Base-by-base conservation (phyloP, 2,329 filamentous ascomycete genomes). In the Tolypocladium sp. region DNA sequence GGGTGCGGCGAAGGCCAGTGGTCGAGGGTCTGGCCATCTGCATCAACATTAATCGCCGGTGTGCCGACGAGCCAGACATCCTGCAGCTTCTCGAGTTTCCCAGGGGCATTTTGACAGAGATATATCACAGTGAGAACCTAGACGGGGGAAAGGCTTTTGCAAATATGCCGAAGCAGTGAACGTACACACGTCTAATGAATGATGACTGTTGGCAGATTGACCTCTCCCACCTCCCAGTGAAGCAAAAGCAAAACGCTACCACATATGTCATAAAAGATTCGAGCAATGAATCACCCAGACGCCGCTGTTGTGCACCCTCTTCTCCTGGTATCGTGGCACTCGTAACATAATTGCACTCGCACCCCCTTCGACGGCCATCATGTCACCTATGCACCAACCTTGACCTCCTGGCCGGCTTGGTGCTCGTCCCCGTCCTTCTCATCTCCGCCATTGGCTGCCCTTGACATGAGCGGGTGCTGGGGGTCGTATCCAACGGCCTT, bases 401-500 rank as follows among this genome's bases (percentile, higher is more conserved):
- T 46, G 40, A 58, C 59, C 30, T 53, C 57, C 10, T 55, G 49
- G 17, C 59, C 58, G 4, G 30, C 35, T 8, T 49, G 55, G 12
- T 41, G 53, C 49, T 55, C 40, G 9, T 53, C 59, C 6, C 56
- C 46, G 4, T 58, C 42, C 55, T 61, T 58, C n/a, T 27, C 51
- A 4, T n/a, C 56, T 60, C 58, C 55, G 4, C 57, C 62, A 10
- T 51, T 33, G 27, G 56, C 38, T 1, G 59, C 27, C 17, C 60
- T 62, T 1, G 58, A 58, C 66, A 63, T 69, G 42, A 83, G 65
- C 4, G 80, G 80, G n/a, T 78, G 72, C 12, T 69, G 68, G 0
- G 86, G 80, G 71, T 97, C 92, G 71, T 97, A 99, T 3, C 92
- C 92, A 0, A 97, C 82, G 44, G 85, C 84, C 73, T 96, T 97